These are phyloP conservation scores for Erigeron philadelphicus DNA, from an alignment of 140 eudicot genomes.

Conservation along the genomic window DNA sequence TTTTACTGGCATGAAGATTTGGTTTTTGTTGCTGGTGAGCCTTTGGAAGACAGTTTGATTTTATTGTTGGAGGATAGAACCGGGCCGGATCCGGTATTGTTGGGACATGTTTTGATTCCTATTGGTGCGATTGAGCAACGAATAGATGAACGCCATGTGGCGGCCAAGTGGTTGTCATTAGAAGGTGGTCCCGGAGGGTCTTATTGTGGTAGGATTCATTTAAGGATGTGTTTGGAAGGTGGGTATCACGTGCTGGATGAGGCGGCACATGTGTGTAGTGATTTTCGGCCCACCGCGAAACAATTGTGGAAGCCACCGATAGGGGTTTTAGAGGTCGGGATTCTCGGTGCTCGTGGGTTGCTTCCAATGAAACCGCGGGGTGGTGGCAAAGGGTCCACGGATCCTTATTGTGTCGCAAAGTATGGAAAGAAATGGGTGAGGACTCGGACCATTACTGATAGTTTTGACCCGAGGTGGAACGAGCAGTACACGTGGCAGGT, in stretches of 20 bases:
- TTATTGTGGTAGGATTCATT: constrained; percentile 68
- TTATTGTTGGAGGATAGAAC: constrained; percentile 81
- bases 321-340: constrained; percentile 85
- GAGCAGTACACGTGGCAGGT: constrained; percentile 99
- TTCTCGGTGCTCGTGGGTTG: constrained; percentile 84
- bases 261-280: constrained; percentile 98
- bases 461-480: constrained; percentile 94
- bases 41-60: constrained; percentile 78
- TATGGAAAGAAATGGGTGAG: constrained; percentile 99
- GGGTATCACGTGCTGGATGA: constrained; percentile 98
- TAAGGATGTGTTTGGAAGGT: constrained; percentile 85
- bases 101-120: constrained; percentile 77
- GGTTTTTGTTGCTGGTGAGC: constrained; percentile 88
- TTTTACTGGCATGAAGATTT: constrained; percentile 87
- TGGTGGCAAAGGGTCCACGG: constrained; percentile 85
- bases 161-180: constrained; percentile 61
- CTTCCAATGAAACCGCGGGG: constrained; percentile 84
- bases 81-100: constrained; percentile 67
- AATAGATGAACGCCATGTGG: constrained; percentile 78
- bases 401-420: constrained; percentile 95
- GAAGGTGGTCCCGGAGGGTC: constrained; percentile 85
- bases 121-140: constrained; percentile 86
- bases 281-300: constrained; percentile 83
- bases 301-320: constrained; percentile 89
- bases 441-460: constrained; percentile 70